phyloP scores from a whole-genome alignment of 2,329 filamentous ascomycete genomes.

The Tolypocladium ophioglossoides region DNA sequence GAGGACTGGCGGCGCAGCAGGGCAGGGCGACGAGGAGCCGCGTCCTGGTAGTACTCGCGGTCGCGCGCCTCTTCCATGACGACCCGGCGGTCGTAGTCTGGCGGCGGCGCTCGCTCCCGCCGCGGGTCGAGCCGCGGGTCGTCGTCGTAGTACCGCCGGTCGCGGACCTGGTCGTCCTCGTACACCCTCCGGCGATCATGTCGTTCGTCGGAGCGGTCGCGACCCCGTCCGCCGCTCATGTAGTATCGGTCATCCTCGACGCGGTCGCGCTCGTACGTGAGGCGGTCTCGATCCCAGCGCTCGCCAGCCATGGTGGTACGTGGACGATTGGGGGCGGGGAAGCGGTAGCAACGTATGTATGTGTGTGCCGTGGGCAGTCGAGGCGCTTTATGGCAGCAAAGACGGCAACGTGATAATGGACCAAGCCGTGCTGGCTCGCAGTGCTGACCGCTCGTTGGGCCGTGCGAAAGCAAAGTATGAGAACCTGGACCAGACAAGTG shows the following conservation, averaged over 20 bases:
- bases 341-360: neutral
- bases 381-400: neutral
- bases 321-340: neutral
- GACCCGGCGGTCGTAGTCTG: slow-evolving; percentile 42
- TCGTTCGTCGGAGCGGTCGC: slow-evolving; percentile 39
- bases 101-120: slow-evolving; percentile 19
- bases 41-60: slow-evolving; percentile 30
- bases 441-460: neutral
- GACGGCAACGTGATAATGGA: neutral
- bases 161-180: slow-evolving; percentile 36
- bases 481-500: neutral
- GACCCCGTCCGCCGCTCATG: slow-evolving; percentile 22
- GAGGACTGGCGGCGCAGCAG: slow-evolving; percentile 77
- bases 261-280: slow-evolving; percentile 24
- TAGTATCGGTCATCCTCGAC: slow-evolving; percentile 42
- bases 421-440: neutral
- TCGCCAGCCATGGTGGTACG: slow-evolving; percentile 18
- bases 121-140: slow-evolving; percentile 28
- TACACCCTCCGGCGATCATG: slow-evolving; percentile 37
- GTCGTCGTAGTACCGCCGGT: slow-evolving; percentile 47
- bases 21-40: slow-evolving; percentile 50
- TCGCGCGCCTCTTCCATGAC: slow-evolving; percentile 47
- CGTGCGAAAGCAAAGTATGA: neutral
- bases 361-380: neutral
- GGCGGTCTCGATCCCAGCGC: slow-evolving; percentile 47